These are phyloP conservation scores for Rubia balearica DNA, from an alignment of 305 asterid species.

Conservation along the genomic window DNA sequence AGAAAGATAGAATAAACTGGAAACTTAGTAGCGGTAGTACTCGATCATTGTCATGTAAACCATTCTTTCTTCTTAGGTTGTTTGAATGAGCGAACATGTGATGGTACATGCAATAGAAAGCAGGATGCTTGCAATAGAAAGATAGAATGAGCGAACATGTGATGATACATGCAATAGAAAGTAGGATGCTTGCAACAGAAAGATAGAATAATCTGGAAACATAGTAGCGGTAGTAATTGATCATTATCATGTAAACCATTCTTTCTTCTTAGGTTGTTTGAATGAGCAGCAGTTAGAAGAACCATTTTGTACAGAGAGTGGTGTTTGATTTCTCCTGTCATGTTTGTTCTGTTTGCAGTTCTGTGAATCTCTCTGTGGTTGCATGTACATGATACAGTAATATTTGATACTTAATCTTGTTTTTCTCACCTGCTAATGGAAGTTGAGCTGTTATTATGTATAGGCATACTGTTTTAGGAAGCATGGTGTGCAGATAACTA, in stretches of 20 bases:
- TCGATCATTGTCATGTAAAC: conserved; percentile 2
- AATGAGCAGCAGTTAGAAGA: neutral
- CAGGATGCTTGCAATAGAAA: neutral
- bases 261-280: neutral
- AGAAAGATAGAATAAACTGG: neutral
- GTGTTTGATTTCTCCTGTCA: conserved; percentile 1
- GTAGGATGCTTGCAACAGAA: neutral
- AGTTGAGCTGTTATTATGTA: neutral
- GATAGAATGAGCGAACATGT: neutral
- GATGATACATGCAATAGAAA: neutral
- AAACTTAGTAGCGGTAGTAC: neutral
- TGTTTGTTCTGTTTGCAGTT: neutral
- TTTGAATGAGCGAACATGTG: neutral
- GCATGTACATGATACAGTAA: neutral
- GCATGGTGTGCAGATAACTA: neutral
- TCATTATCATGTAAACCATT: neutral
- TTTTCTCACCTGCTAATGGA: neutral
- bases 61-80: neutral
- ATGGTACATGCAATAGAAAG: neutral
- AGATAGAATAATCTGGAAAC: neutral
- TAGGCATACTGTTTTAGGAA: neutral
- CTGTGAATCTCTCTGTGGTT: neutral
- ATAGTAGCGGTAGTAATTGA: neutral
- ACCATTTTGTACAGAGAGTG: neutral
- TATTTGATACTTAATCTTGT: neutral